A percentile compares a stretch with the other conserved stretches of the same genome.
Conservation (phyloP, 306 rosid species). For the Vigna nakashimae region DNA sequence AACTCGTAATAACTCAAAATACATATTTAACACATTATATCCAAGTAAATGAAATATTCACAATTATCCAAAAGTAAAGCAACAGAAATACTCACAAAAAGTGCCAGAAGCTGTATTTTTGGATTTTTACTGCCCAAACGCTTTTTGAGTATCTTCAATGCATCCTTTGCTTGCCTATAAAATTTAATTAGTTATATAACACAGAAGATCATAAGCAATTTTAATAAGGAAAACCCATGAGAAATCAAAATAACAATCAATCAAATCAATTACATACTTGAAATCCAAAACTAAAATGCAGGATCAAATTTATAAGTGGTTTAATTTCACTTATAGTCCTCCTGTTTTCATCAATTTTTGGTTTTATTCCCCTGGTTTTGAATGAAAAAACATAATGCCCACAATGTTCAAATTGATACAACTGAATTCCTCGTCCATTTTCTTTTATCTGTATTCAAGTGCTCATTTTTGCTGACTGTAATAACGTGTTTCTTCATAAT, state of each 20-base stretch:
- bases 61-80: constrained; percentile 36
- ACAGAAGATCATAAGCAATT: constrained; percentile 31
- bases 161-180: constrained; percentile 98
- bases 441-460: too few relatives aligned
- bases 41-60: constrained; percentile 23
- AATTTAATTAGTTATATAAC: constrained; percentile 42
- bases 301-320: constrained; percentile 19
- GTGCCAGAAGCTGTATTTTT: constrained; percentile 87
- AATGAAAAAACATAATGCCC: too few relatives aligned
- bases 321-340: constrained; percentile 1
- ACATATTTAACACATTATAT: constrained; percentile 29
- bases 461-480: too few relatives aligned
- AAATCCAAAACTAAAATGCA: constrained; percentile 41
- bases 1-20: background rate
- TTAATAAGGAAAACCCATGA: constrained; percentile 20
- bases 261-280: constrained; percentile 7
- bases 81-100: constrained; percentile 75
- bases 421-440: too few relatives aligned
- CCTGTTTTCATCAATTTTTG: too few relatives aligned
- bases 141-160: constrained; percentile 90
- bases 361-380: too few relatives aligned
- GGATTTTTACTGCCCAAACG: constrained; percentile 80
- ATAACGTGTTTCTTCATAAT: too few relatives aligned
- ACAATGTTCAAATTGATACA: too few relatives aligned
- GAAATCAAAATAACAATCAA: constrained; percentile 24